Evolutionary conservation across 805 yeast species (phyloP).

Genomic region (Lachancea lanzarotensis): DNA sequence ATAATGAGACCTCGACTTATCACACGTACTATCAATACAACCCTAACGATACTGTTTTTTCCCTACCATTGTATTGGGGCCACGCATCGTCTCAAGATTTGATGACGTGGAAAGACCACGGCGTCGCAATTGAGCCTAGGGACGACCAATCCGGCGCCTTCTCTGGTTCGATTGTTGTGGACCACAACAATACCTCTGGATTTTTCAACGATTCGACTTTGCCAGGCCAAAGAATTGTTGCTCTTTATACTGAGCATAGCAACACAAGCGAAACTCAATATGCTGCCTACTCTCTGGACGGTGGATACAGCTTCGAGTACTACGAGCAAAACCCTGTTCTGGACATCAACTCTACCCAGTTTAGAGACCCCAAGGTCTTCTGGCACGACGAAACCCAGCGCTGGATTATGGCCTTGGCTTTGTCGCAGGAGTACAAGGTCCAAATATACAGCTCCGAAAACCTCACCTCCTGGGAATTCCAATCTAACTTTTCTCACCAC

Average conservation of each 20-base stretch:
- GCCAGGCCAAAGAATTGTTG: constrained; percentile 33
- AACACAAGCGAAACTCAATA: constrained; percentile 29
- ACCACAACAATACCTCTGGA: constrained; percentile 34
- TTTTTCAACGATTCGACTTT: constrained; percentile 24
- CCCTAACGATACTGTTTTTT: constrained; percentile 33
- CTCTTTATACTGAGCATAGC: constrained; percentile 32
- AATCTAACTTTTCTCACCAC: constrained; percentile 22
- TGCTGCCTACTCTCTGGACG: constrained; percentile 33
- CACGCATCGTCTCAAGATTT: constrained; percentile 36
- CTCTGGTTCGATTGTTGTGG: constrained; percentile 36
- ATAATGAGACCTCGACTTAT: constrained; percentile 26
- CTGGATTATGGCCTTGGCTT: constrained; percentile 31
- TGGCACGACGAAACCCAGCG: constrained; percentile 29
- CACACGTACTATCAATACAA: constrained; percentile 37
- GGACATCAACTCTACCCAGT: constrained; percentile 26
- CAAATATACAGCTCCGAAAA: constrained; percentile 27
- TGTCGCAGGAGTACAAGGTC: constrained; percentile 28
- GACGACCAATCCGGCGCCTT: constrained; percentile 29
- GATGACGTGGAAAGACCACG: constrained; percentile 31
- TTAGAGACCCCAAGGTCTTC: constrained; percentile 34
- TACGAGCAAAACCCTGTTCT: constrained; percentile 32
- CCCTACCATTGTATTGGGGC: constrained; percentile 36
- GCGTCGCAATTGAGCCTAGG: constrained; percentile 29
- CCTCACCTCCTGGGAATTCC: constrained; percentile 26
- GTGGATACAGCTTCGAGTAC: constrained; percentile 32